Percentiles rank a stretch among this genome's conserved stretches.
phyloP scores from a whole-genome alignment of 441 rosid species.

The Aquilaria agallochum region DNA sequence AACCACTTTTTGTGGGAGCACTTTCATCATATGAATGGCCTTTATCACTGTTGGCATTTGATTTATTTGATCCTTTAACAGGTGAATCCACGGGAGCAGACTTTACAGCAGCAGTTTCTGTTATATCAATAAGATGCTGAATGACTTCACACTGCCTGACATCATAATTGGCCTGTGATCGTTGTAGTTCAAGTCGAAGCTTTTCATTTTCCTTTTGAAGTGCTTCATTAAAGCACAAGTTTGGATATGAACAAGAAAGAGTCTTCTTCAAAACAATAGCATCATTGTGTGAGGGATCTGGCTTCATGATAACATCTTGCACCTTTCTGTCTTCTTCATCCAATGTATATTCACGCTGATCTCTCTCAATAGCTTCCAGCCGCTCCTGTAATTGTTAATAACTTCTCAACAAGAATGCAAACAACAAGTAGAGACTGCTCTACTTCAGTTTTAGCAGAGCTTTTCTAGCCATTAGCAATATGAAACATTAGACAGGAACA shows the following conservation, averaged over 20 bases:
- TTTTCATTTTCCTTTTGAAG: slow-evolving; percentile 66
- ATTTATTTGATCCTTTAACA: slow-evolving; percentile 40
- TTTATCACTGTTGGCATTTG: slow-evolving; percentile 38
- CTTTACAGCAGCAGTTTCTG: slow-evolving; percentile 50
- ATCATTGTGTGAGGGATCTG: slow-evolving; percentile 58
- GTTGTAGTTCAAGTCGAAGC: slow-evolving; percentile 71
- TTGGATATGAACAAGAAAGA: slow-evolving; percentile 85
- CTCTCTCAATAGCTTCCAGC: slow-evolving; percentile 69
- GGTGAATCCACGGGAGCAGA: slow-evolving; percentile 31
- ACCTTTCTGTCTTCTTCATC: slow-evolving; percentile 86
- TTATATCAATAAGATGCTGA: slow-evolving; percentile 71
- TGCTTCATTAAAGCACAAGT: slow-evolving; percentile 71
- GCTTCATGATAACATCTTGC: slow-evolving; percentile 72
- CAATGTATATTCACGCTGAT: slow-evolving; percentile 84
- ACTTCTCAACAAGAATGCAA: no score
- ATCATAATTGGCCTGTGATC: slow-evolving; percentile 71
- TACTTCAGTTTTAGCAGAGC: no score
- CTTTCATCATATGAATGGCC: slow-evolving; percentile 40
- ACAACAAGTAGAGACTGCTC: no score
- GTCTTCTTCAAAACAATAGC: slow-evolving; percentile 62
- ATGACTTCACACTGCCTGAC: slow-evolving; percentile 70
- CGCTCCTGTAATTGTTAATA: slow-evolving; percentile 52
- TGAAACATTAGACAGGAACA: no score
- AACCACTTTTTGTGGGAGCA: slow-evolving; percentile 42
- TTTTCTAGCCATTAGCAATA: no score